Base-by-base conservation (phyloP, 768 basidiomycete species). In the Inosperma sp. region DNA sequence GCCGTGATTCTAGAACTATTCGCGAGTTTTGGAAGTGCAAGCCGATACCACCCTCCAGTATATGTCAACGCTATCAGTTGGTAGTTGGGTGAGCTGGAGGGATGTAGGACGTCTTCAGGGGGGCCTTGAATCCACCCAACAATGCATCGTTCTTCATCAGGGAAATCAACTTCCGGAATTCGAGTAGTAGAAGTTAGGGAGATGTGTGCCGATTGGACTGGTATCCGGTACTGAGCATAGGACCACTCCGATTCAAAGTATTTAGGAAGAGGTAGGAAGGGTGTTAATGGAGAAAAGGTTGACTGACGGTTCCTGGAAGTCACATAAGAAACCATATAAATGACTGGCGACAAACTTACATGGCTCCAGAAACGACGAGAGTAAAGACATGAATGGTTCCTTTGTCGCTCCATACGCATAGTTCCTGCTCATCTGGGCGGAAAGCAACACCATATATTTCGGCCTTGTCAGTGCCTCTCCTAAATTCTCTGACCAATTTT, bases 191-290 rank as follows among this genome's bases (percentile, higher is more conserved):
- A 79, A 10, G 85, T 82, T 27, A 93, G 68, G 9, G 88, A 84
- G 40, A 92, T 85, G 56, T 93, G 90, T 7, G 91, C 74, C 2
- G 86, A 84, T 58, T 91, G 88, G 2, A 86, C 72, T 3, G 93
- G 93, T 62, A 96, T 88, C 35, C 89, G 81, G 65, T 89, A 96
- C 57, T 90, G 87, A 12, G 93, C 90, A 62, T 95, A 93, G 0
- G 93, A 94, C 93, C 93, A 95, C 65, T 93, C 86, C n/a, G 91
- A 93, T 61, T 84, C 83, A 63, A 96, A 93, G 65, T 95, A 95
- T 55, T 87, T 89, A 14, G 92, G 92, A 27, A 91, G 74, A 12
- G 86, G 87, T 8, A 95, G 69, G 62, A 85, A 93, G 3, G 87
- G 84, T 13, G 85, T 80, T 40, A 95, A 68, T 4, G 86, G 82